Conservation (phyloP, 108 stramenopile species). For the Schizochytrium sp. region DNA sequence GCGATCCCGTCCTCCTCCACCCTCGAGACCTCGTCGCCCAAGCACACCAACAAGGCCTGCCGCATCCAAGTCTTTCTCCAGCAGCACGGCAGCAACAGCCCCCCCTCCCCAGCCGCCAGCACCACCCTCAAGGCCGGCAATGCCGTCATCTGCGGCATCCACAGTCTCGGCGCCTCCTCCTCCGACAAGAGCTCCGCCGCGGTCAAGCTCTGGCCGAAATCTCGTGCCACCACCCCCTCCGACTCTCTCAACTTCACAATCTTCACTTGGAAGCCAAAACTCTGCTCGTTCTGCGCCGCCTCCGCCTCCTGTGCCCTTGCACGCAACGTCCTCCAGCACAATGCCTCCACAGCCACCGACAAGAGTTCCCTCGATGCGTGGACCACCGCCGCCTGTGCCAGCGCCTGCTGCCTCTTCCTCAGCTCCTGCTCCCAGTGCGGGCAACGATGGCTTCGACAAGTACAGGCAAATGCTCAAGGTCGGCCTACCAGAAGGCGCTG, state of each 20-base stretch:
- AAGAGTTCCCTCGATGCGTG: background rate
- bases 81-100: background rate
- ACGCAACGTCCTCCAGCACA: background rate
- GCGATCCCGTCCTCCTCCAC: background rate
- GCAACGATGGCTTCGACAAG: too few species aligned
- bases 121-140: background rate
- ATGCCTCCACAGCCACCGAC: background rate
- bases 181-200: background rate
- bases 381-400: constrained; percentile 2
- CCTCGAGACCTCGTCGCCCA: background rate
- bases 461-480: too few species aligned
- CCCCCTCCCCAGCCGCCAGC: background rate
- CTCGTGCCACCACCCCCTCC: constrained; percentile 17
- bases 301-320: background rate
- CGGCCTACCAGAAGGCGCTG: too few species aligned
- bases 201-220: background rate
- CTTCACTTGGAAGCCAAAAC: too few species aligned
- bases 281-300: background rate
- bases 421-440: too few species aligned
- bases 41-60: background rate
- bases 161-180: constrained; percentile 16
- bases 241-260: background rate
- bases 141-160: background rate
- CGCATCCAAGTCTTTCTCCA: background rate
- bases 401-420: background rate